A percentile compares a stretch with the other conserved stretches of the same genome.
Conservation (phyloP, 768 basidiomycete species). For the Mycena rosella region DNA sequence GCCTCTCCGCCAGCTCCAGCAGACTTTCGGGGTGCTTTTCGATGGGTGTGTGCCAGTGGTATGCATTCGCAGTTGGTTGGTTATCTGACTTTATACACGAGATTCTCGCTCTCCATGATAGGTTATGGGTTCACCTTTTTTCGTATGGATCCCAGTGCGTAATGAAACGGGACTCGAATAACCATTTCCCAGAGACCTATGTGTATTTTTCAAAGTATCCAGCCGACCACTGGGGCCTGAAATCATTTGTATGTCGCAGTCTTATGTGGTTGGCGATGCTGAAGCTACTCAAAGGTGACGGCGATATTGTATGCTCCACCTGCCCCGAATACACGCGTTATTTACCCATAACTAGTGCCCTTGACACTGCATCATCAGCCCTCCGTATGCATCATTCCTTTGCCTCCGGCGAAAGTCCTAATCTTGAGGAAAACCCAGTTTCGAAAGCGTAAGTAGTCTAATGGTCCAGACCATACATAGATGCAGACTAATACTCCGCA, state of each 20-base stretch:
- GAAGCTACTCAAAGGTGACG: not conserved
- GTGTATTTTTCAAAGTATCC: conserved; percentile 7
- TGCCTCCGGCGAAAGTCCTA: too few relatives aligned
- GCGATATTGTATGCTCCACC: conserved; percentile 1
- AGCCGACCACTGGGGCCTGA: not conserved
- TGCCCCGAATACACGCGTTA: not conserved
- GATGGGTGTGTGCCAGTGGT: conserved; percentile 8
- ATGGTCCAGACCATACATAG: too few relatives aligned
- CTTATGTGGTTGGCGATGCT: not conserved
- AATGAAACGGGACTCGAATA: too few relatives aligned
- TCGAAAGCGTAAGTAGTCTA: not conserved
- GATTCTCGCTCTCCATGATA: conserved; percentile 2
- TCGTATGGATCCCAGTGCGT: not conserved
- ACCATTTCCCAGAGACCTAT: conserved; percentile 1
- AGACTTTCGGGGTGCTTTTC: conserved; percentile 11
- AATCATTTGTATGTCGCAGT: conserved; percentile 1
- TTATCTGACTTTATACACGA: not conserved
- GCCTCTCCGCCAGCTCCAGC: not conserved
- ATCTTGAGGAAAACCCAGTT: not conserved
- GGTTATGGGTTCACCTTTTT: conserved; percentile 20
- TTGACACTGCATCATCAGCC: conserved; percentile 9
- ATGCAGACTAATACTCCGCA: not conserved
- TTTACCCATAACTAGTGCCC: not conserved
- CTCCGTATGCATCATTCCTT: not conserved
- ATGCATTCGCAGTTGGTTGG: too few relatives aligned